Percentiles rank a stretch among this genome's conserved stretches.
Conservation (phyloP, 1,139 yeast genomes). For the Protomyces arabidopsidicola region DNA sequence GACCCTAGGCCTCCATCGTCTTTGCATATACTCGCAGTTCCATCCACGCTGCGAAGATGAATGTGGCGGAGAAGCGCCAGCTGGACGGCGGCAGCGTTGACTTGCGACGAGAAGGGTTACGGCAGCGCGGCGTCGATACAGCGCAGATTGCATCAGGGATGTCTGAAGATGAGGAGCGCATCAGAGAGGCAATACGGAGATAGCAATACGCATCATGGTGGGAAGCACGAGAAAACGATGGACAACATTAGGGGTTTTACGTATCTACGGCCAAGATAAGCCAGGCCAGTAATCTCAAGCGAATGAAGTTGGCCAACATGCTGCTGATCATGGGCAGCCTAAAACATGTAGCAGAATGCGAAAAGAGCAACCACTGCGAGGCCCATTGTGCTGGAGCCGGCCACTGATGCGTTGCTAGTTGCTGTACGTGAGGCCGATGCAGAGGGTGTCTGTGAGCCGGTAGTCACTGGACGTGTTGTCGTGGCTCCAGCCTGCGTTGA, state of each 20-base stretch:
- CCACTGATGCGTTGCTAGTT: not conserved
- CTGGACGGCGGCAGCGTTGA: conserved; percentile 25
- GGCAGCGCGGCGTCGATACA: conserved; percentile 26
- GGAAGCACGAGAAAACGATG: no score
- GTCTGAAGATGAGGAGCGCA: not conserved
- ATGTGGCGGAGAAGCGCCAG: conserved; percentile 9
- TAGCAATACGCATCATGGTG: no score
- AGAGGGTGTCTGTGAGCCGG: conserved; percentile 54
- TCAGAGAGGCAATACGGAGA: conserved; percentile 6
- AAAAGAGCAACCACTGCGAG: not conserved
- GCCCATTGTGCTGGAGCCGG: not conserved
- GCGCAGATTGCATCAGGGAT: not conserved
- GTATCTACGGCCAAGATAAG: no score
- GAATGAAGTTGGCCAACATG: no score
- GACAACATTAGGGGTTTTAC: no score
- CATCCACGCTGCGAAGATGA: conserved; percentile 14
- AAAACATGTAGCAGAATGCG: not conserved
- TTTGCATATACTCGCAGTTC: conserved; percentile 22
- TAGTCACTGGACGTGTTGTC: conserved; percentile 43
- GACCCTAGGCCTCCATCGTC: conserved; percentile 20
- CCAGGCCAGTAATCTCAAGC: no score
- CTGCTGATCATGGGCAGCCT: not conserved
- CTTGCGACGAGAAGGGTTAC: conserved; percentile 20
- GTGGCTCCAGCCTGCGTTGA: conserved; percentile 48
- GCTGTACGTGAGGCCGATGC: not conserved